Base-by-base conservation (phyloP, 768 basidiomycete genomes). In the Termitomyces sp. region DNA sequence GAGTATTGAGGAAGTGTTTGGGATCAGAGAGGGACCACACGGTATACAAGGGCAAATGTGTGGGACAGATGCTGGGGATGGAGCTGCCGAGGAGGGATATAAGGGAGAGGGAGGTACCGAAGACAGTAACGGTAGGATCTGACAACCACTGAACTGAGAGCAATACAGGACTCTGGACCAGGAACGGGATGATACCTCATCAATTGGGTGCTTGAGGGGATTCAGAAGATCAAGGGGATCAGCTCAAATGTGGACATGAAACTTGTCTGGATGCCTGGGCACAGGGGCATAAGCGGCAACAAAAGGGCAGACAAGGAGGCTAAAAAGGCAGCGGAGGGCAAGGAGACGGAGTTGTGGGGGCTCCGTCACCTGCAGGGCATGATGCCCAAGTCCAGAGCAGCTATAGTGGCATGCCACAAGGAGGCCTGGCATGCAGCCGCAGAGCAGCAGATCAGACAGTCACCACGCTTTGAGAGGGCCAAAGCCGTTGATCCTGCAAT, bases 81-180 rank as follows among this genome's bases (percentile, higher is more conserved):
- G n/a, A n/a, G n/a, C n/a, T n/a, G n/a, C n/a, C n/a, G n/a, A n/a
- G n/a, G n/a, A n/a, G n/a, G n/a, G n/a, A n/a, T n/a, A n/a, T n/a
- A n/a, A n/a, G n/a, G n/a, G n/a, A n/a, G n/a, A n/a, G n/a, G 3
- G 54, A 63, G 0, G 38, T 71, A 0, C 15, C 64, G 44, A 29
- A n/a, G 18, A n/a, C 9, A 10, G 40, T 7, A 18, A n/a, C n/a
- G 40, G 9, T 11, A 29, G 44, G 29, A n/a, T n/a, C 44, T 10
- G 40, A 41, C 18, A 46, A 46, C 29, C 23, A 29, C 44, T 9
- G 20, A 6, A 16, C 4, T 46, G 44, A 7, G 27, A 16, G n/a
- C 11, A 29, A 16, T 15, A 7, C 27, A 18, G 44, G 44, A 3
- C 4, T 29, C n/a, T n/a, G n/a, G n/a, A n/a, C n/a, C n/a, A n/a